A percentile compares a stretch with the other conserved stretches of the same genome.
phyloP scores from a whole-genome alignment of 768 basidiomycete species.

The Tricholoma bakamatsutake region DNA sequence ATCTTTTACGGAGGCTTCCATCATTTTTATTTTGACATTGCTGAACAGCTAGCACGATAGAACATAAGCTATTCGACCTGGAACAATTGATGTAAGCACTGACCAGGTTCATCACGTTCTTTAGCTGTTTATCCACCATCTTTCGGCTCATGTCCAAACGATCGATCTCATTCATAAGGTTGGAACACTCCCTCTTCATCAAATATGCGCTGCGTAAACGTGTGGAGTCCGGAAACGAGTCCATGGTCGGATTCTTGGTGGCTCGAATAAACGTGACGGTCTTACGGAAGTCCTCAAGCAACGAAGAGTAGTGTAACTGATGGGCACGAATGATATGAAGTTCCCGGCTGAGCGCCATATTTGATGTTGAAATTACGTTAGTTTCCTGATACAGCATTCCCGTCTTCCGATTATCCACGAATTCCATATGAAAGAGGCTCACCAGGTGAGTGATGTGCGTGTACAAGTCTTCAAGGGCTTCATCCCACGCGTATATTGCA shows the following conservation, averaged over 20 bases:
- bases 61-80: neutral
- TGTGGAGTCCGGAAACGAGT: constrained; percentile 24
- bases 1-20: constrained; percentile 45
- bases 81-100: constrained; percentile 4
- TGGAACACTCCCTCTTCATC: constrained; percentile 42
- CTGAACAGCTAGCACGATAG: constrained; percentile 44
- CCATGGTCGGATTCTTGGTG: constrained; percentile 47
- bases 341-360: constrained; percentile 40
- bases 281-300: constrained; percentile 42
- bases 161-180: constrained; percentile 44
- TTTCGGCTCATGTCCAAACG: constrained; percentile 33
- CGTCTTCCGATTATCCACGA: neutral
- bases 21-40: constrained; percentile 51
- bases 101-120: constrained; percentile 49
- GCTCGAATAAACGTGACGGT: constrained; percentile 38
- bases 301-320: constrained; percentile 41
- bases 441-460: constrained; percentile 20
- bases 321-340: constrained; percentile 49
- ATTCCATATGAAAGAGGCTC: neutral
- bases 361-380: constrained; percentile 33
- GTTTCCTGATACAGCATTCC: constrained; percentile 31
- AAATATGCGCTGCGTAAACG: constrained; percentile 23
- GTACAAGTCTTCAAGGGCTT: constrained; percentile 20
- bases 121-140: constrained; percentile 44
- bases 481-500: constrained; percentile 23